These are phyloP conservation scores for Eremothecium gossypii DNA, from an alignment of 1,139 yeast species.

Conservation along the genomic window DNA sequence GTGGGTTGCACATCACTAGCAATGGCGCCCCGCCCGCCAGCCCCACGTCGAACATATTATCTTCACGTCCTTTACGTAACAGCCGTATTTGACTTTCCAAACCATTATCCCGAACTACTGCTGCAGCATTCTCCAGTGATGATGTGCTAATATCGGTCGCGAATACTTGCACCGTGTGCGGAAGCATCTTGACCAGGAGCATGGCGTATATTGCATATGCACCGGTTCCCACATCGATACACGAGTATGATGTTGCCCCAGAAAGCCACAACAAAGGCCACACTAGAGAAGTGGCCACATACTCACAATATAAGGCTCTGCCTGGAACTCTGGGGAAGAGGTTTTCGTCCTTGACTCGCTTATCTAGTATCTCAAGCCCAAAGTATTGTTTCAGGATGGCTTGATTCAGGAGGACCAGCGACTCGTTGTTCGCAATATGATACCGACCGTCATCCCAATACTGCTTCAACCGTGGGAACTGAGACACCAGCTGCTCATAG, in stretches of 20 bases:
- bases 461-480: slow-evolving; percentile 1
- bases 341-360: slow-evolving; percentile 6
- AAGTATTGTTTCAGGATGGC: slow-evolving; percentile 1
- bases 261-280: background rate
- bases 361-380: background rate
- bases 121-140: slow-evolving; percentile 16
- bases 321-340: slow-evolving; percentile 28
- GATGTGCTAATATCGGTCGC: slow-evolving; percentile 26
- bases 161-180: slow-evolving; percentile 8
- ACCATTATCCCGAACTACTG: slow-evolving; percentile 14
- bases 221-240: slow-evolving; percentile 26
- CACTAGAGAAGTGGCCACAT: slow-evolving; percentile 10
- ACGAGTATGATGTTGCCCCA: slow-evolving; percentile 2
- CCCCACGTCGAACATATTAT: slow-evolving; percentile 10
- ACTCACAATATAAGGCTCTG: slow-evolving; percentile 20
- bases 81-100: slow-evolving; percentile 10
- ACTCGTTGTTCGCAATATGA: background rate
- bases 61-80: slow-evolving; percentile 3
- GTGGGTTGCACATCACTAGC: slow-evolving; percentile 28
- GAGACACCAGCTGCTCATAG: background rate
- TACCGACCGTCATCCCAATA: slow-evolving; percentile 1
- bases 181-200: slow-evolving; percentile 14
- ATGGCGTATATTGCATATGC: slow-evolving; percentile 26
- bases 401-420: slow-evolving; percentile 2
- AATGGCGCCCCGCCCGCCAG: background rate